Conservation (phyloP, 257 asterid species). For the Nicotiana undulata region DNA sequence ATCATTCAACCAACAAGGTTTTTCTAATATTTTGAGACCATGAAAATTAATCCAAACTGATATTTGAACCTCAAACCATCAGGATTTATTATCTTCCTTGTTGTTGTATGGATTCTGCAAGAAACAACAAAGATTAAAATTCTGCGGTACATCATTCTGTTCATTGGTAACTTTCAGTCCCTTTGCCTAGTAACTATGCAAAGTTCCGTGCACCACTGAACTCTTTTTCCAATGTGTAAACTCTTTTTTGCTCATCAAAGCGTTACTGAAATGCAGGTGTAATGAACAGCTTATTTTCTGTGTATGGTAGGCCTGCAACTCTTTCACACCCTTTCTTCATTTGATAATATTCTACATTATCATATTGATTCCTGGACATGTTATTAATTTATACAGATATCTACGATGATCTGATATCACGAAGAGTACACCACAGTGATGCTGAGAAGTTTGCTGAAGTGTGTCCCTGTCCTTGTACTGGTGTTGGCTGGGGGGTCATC, state of each 20-base stretch:
- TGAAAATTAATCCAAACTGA: constrained; percentile 3
- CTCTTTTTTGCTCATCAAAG: background rate
- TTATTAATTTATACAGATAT: constrained; percentile 18
- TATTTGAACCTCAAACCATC: constrained; percentile 4
- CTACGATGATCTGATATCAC: constrained; percentile 31
- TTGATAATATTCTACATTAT: background rate
- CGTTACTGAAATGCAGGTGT: constrained; percentile 26
- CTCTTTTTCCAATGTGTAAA: background rate
- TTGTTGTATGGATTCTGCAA: constrained; percentile 32
- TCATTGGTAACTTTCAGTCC: constrained; percentile 25
- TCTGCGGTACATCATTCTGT: constrained; percentile 36
- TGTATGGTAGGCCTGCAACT: constrained; percentile 20
- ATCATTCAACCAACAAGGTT: constrained; percentile 3
- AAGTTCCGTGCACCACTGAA: background rate
- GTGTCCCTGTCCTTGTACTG: constrained; percentile 42
- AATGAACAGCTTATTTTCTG: constrained; percentile 40
- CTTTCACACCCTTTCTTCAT: background rate
- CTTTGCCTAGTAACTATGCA: background rate
- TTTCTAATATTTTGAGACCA: background rate
- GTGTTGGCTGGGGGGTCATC: constrained; percentile 40
- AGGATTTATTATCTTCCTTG: constrained; percentile 32
- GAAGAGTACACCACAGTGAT: constrained; percentile 32
- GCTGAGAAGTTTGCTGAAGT: constrained; percentile 41
- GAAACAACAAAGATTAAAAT: constrained; percentile 29
- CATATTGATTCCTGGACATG: background rate